phyloP scores from a whole-genome alignment of 2,329 filamentous ascomycete genomes.

The Phyllosticta citriasiana region DNA sequence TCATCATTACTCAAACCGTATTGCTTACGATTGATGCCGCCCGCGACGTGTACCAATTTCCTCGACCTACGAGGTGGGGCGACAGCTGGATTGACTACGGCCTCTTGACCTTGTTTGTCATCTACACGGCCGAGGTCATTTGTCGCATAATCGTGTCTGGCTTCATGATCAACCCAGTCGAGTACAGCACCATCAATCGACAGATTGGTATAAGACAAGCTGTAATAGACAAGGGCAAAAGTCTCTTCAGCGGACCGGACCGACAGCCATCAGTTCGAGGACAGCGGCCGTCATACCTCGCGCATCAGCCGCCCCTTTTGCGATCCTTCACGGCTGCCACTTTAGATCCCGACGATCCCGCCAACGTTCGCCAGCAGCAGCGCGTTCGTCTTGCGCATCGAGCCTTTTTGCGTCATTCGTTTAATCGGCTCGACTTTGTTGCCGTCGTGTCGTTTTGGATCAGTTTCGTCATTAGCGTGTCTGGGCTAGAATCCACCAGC shows the following conservation, averaged over 20 bases:
- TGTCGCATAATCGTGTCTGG: conserved; percentile 87
- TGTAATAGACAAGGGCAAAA: conserved; percentile 63
- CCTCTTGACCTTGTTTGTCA: conserved; percentile 69
- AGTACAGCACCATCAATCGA: conserved; percentile 85
- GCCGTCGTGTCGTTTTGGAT: conserved; percentile 96
- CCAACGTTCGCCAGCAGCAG: conserved; percentile 65
- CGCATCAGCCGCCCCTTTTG: conserved; percentile 55
- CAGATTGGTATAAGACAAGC: conserved; percentile 64
- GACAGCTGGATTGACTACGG: conserved; percentile 62
- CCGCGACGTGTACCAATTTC: conserved; percentile 55
- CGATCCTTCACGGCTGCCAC: conserved; percentile 67
- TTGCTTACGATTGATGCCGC: conserved; percentile 79
- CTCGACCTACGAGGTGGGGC: conserved; percentile 57
- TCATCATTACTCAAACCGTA: conserved; percentile 82
- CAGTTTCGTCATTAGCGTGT: conserved; percentile 63
- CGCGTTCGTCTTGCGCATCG: conserved; percentile 77
- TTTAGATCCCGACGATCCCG: conserved; percentile 44
- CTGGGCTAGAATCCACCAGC: conserved; percentile 55
- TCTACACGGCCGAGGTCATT: conserved; percentile 81
- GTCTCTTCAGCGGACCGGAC: conserved; percentile 67
- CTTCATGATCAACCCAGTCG: conserved; percentile 77
- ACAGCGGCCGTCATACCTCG: conserved; percentile 25
- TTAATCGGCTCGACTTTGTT: conserved; percentile 90
- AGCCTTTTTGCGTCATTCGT: conserved; percentile 88
- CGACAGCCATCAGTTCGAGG: conserved; percentile 57